Evolutionary conservation across 768 basidiomycete genomes (phyloP).

Genomic region (Leccinum variicolor): DNA sequence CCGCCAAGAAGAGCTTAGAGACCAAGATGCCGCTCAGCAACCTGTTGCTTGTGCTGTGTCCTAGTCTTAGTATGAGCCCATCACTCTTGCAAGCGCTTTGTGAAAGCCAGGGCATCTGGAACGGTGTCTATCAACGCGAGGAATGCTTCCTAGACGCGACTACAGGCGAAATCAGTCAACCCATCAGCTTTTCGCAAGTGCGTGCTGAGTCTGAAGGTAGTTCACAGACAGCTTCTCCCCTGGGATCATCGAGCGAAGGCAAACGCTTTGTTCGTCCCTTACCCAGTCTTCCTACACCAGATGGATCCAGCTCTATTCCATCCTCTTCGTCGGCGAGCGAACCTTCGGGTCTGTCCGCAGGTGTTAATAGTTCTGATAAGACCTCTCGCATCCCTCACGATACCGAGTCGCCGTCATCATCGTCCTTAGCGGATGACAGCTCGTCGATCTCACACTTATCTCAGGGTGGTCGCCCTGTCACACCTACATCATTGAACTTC

Average conservation of each 20-base stretch:
- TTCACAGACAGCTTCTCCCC: background rate
- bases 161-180: background rate
- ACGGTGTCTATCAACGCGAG: conserved; percentile 18
- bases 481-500: conserved; percentile 33
- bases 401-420: conserved; percentile 23
- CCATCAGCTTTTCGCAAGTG: background rate
- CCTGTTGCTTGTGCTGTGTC: conserved; percentile 83
- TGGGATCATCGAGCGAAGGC: conserved; percentile 9
- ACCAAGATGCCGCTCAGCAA: conserved; percentile 96
- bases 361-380: background rate
- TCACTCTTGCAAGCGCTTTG: conserved; percentile 68
- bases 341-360: background rate
- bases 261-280: conserved; percentile 22
- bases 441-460: conserved; percentile 34
- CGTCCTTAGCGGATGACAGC: conserved; percentile 28
- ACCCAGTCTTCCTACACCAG: conserved; percentile 21
- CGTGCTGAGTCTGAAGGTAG: background rate
- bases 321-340: conserved; percentile 6
- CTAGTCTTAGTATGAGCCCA: conserved; percentile 78
- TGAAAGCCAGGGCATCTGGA: conserved; percentile 70
- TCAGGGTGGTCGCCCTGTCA: conserved; percentile 29
- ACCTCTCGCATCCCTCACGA: conserved; percentile 9
- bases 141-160: conserved; percentile 5
- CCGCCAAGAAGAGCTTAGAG: conserved; percentile 59
- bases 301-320: conserved; percentile 1